Conservation (phyloP, 306 rosid species). For the Vigna radiata region DNA sequence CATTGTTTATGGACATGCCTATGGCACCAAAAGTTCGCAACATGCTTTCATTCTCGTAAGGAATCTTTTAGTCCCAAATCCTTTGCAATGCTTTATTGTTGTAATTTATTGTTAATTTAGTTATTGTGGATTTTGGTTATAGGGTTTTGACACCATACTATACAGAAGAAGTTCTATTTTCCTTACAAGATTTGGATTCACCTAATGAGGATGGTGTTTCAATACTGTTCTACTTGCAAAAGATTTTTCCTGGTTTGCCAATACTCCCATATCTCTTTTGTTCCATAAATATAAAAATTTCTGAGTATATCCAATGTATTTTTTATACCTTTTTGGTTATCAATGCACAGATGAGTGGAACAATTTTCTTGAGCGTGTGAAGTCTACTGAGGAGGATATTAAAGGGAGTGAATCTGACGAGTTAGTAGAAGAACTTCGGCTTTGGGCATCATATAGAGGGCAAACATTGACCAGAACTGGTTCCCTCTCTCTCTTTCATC, state of each 20-base stretch:
- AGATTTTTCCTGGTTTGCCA: slow-evolving; percentile 85
- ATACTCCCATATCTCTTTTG: slow-evolving; percentile 3
- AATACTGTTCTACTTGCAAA: slow-evolving; percentile 90
- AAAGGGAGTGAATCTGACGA: slow-evolving; percentile 69
- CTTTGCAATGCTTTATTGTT: slow-evolving; percentile 19
- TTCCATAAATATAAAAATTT: slow-evolving; percentile 5
- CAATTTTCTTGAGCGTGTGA: slow-evolving; percentile 84
- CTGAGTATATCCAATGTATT: slow-evolving; percentile 31
- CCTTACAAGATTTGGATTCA: slow-evolving; percentile 69
- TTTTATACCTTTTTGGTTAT: slow-evolving; percentile 17
- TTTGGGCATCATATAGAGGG: slow-evolving; percentile 98
- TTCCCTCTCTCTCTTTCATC: slow-evolving; percentile 16
- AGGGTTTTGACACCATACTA: slow-evolving; percentile 96
- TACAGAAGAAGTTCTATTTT: slow-evolving; percentile 95
- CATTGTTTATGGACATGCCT: slow-evolving; percentile 97
- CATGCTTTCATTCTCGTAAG: slow-evolving; percentile 99
- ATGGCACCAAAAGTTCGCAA: slow-evolving; percentile 97
- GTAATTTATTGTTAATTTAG: slow-evolving; percentile 6
- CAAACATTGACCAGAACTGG: slow-evolving; percentile 98
- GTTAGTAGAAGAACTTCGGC: slow-evolving; percentile 85
- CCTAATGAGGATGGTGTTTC: slow-evolving; percentile 97
- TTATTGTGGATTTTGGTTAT: slow-evolving; percentile 39
- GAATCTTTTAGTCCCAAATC: slow-evolving; percentile 1
- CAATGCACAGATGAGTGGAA: slow-evolving; percentile 86
- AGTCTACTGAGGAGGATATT: slow-evolving; percentile 67